These are phyloP conservation scores for Musa balbisiana DNA, from an alignment of 202 grass and related monocot species.

Conservation along the genomic window DNA sequence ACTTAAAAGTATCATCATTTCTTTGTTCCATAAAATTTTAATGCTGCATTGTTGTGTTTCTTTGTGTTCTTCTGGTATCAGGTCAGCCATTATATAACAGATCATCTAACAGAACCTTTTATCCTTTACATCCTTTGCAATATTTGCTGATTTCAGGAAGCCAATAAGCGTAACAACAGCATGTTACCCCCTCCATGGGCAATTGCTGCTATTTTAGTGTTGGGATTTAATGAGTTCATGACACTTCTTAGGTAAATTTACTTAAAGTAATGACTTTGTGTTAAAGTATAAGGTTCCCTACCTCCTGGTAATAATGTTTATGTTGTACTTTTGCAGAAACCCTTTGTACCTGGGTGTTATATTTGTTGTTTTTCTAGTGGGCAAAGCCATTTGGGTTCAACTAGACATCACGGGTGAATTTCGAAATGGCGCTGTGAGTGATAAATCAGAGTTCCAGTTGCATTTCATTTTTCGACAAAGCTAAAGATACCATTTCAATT, in stretches of 20 bases:
- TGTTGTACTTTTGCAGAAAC: conserved; percentile 44
- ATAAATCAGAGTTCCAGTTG: too few species aligned
- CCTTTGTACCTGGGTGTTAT: conserved; percentile 62
- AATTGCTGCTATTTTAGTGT: conserved; percentile 66
- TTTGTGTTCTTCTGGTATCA: not conserved
- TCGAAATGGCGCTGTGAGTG: conserved; percentile 77
- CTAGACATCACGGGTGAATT: conserved; percentile 70
- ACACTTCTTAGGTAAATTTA: conserved; percentile 58
- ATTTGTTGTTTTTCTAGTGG: conserved; percentile 75
- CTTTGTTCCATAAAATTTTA: too few species aligned
- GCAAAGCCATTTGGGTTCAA: conserved; percentile 90
- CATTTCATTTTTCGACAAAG: conserved; percentile 3
- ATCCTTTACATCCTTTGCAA: not conserved
- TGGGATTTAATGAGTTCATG: conserved; percentile 97
- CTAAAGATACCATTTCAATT: not conserved
- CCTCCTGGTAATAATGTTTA: not conserved
- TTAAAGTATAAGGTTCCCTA: not conserved
- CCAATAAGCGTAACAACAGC: conserved; percentile 93
- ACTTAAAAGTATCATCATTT: too few species aligned
- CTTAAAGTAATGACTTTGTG: conserved; percentile 6
- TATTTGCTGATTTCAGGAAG: conserved; percentile 51
- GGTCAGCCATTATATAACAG: not conserved
- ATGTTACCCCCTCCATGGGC: conserved; percentile 96
- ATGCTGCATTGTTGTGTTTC: not conserved
- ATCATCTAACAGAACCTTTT: not conserved